phyloP scores from a whole-genome alignment of 2,329 filamentous ascomycete species.

The Xylariaceae sp. region DNA sequence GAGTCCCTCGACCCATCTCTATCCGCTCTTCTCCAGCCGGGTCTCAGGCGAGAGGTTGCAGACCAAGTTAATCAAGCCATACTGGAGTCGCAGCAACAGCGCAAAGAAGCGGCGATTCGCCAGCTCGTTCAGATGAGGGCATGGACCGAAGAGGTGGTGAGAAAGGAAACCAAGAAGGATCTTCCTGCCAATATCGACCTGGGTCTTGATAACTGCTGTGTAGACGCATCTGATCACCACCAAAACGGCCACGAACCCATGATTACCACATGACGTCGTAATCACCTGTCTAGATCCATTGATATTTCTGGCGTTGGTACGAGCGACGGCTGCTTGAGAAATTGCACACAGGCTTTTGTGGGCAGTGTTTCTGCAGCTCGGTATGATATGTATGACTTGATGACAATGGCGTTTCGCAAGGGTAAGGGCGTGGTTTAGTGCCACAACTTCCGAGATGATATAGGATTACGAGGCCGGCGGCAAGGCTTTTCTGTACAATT shows the following conservation, averaged over 20 bases:
- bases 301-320: background rate
- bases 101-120: slow-evolving; percentile 77
- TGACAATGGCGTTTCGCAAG: too few relatives aligned
- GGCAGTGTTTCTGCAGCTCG: too few relatives aligned
- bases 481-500: too few relatives aligned
- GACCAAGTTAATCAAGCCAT: slow-evolving; percentile 87
- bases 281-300: background rate
- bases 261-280: slow-evolving; percentile 45
- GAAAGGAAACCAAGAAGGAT: slow-evolving; percentile 39
- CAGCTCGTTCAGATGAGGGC: slow-evolving; percentile 77
- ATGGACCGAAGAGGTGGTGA: slow-evolving; percentile 74
- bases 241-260: slow-evolving; percentile 48
- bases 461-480: too few relatives aligned
- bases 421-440: too few relatives aligned
- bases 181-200: slow-evolving; percentile 41
- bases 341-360: too few relatives aligned
- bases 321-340: too few relatives aligned
- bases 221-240: slow-evolving; percentile 18
- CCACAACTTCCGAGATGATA: too few relatives aligned
- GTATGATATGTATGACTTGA: too few relatives aligned
- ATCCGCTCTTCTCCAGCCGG: slow-evolving; percentile 72
- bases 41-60: slow-evolving; percentile 79
- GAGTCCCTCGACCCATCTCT: slow-evolving; percentile 75
- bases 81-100: slow-evolving; percentile 66
- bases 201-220: slow-evolving; percentile 34